A percentile compares a stretch with the other conserved stretches of the same genome.
phyloP scores from a whole-genome alignment of 139 green algal genomes.

The Picochlorum sp. region DNA sequence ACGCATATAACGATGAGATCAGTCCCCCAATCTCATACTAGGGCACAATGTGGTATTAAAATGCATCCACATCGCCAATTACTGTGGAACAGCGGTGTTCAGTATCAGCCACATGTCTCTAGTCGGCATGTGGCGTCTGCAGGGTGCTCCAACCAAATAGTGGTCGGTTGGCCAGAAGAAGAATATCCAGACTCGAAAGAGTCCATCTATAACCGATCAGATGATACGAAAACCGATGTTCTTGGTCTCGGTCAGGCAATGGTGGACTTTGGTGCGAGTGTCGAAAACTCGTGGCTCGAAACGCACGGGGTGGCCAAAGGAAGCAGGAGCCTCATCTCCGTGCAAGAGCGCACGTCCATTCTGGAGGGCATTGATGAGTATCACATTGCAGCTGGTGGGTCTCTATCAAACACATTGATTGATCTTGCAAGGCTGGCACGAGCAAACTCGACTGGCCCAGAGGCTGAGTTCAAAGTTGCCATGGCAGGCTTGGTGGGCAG shows the following conservation, averaged over 20 bases:
- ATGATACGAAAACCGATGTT: constrained; percentile 20
- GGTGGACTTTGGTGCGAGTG: constrained; percentile 46
- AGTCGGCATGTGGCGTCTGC: too few relatives aligned
- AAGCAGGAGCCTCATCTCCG: constrained; percentile 31
- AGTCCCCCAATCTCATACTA: too few relatives aligned
- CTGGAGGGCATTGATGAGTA: constrained; percentile 21
- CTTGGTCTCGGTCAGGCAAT: constrained; percentile 56
- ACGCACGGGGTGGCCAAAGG: constrained; percentile 40
- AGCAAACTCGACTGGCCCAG: constrained; percentile 15
- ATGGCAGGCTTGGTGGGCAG: constrained; percentile 55
- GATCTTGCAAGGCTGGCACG: constrained; percentile 56
- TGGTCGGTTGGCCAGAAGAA: neutral
- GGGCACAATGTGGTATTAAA: too few relatives aligned
- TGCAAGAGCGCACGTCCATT: constrained; percentile 17
- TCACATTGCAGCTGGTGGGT: constrained; percentile 75
- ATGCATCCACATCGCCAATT: too few relatives aligned
- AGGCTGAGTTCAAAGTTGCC: constrained; percentile 42
- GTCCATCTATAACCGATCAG: neutral
- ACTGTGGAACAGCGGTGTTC: too few relatives aligned
- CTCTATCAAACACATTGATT: constrained; percentile 83
- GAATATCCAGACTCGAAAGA: neutral
- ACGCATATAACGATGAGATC: too few relatives aligned
- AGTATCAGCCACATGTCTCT: too few relatives aligned
- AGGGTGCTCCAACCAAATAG: too few relatives aligned
- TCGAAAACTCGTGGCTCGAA: constrained; percentile 43